A percentile compares a stretch with the other conserved stretches of the same genome.
phyloP scores from a whole-genome alignment of 2,329 filamentous ascomycete genomes.

The Calonectria fujianensis region DNA sequence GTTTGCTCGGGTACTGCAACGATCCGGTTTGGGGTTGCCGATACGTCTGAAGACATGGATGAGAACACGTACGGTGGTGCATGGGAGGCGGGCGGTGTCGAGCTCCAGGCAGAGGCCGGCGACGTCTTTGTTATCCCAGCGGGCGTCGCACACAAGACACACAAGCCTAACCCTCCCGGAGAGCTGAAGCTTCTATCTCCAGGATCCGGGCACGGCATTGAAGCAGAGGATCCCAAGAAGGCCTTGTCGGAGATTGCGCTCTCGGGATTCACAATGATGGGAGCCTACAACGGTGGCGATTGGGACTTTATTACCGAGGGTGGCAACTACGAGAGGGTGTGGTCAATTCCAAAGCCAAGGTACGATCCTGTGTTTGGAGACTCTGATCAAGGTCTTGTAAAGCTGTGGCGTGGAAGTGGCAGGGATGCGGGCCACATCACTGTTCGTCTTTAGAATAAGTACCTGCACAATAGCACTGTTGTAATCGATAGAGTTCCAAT shows the following conservation, averaged over 20 bases:
- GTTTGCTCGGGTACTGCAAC: not conserved
- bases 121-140: slow-evolving; percentile 12
- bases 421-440: not conserved
- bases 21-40: not conserved
- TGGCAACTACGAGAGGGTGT: not conserved
- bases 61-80: not conserved
- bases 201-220: not conserved
- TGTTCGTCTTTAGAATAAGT: not conserved
- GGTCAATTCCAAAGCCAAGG: not conserved
- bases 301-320: slow-evolving; percentile 9
- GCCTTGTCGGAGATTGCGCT: not conserved
- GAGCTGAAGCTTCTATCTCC: not conserved
- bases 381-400: not conserved
- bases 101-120: slow-evolving; percentile 1
- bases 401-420: not conserved
- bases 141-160: not conserved
- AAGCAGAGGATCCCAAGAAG: slow-evolving; percentile 1
- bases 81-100: not conserved
- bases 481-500: not conserved
- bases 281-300: not conserved
- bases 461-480: not conserved
- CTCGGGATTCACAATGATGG: not conserved
- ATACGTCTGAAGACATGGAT: not conserved
- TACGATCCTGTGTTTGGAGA: not conserved
- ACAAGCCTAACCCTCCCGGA: not conserved